A percentile compares a stretch with the other conserved stretches of the same genome.
These are phyloP conservation scores for Phaeosphaeriaceae sp. DNA, from an alignment of 2,329 filamentous ascomycete species.

Conservation along the genomic window DNA sequence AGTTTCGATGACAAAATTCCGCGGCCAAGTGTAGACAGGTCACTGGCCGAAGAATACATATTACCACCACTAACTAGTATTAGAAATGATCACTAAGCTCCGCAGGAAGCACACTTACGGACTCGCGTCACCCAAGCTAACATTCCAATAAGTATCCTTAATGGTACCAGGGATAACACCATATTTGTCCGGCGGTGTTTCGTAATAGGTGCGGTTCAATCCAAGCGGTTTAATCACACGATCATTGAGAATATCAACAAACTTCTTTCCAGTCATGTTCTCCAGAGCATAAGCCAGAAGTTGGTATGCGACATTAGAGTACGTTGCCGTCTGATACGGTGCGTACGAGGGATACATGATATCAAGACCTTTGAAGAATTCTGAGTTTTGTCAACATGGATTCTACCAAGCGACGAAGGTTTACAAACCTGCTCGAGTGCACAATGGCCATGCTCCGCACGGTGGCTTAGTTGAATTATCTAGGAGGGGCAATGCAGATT, in stretches of 20 bases:
- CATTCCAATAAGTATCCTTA: conserved; percentile 28
- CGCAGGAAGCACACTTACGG: conserved; percentile 17
- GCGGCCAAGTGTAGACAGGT: conserved; percentile 47
- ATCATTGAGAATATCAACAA: conserved; percentile 43
- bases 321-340: conserved; percentile 41
- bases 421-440: conserved; percentile 22
- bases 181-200: conserved; percentile 26
- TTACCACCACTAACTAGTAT: conserved; percentile 29
- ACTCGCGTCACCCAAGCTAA: conserved; percentile 26
- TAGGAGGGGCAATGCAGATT: conserved; percentile 23
- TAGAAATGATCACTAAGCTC: neutral
- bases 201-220: conserved; percentile 48
- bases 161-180: conserved; percentile 47
- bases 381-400: conserved; percentile 21
- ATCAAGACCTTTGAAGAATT: conserved; percentile 45
- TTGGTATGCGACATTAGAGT: conserved; percentile 48
- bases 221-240: conserved; percentile 49
- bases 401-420: neutral
- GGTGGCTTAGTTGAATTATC: conserved; percentile 19
- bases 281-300: conserved; percentile 49
- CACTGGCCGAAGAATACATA: conserved; percentile 45
- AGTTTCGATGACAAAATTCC: conserved; percentile 50
- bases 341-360: conserved; percentile 41
- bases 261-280: conserved; percentile 49
- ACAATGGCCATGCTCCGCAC: conserved; percentile 32